Evolutionary conservation across 768 basidiomycete species (phyloP), one percentile per base, ranked within the genome.

Genomic region (Boletus patriciae): DNA sequence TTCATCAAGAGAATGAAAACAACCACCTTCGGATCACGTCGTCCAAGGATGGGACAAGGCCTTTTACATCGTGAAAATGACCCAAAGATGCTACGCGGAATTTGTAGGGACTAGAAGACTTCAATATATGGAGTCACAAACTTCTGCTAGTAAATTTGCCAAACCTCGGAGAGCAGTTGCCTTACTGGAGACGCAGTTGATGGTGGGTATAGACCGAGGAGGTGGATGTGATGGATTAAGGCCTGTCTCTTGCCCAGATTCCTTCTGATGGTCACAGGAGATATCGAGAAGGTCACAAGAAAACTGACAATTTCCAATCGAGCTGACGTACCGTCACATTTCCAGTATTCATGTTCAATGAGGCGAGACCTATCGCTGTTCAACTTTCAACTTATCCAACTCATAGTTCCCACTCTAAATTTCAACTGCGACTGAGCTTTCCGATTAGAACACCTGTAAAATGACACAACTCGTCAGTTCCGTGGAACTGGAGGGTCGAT

Each of bases 141-240:
- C 42, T 42, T 44, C 29, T 51, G 21, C 44, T 25, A 25, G 57
- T 44, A 52, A 52, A 49, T 51, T 62, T 56, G 6, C 53, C 47
- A 43, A 50, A 46, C 33, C 33, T 38, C 46, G 56, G 53, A 47
- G 33, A 58, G 50, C 23, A 34, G 23, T 61, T 59, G 41, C 61
- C 60, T 62, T 61, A 62, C 59, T 46, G 21, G 56, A 60, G 50
- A 53, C 36, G 47, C 43, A 44, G 41, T 47, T 48, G 43, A 52
- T 48, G 50, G 57, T 64, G 55, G 61, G 38, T 46, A 59, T 61
- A 57, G 55, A 65, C 70, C 67, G 65, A 69, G 65, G 67, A 64
- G 52, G 63, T 60, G 54, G 50, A 44, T 51, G 23, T 62, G 46
- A 62, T 57, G 34, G 27, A 61, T 54, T 12, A 54, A 25, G 31